These are phyloP conservation scores for Tetraselmis chui DNA, from an alignment of 139 green algal species.

Conservation along the genomic window DNA sequence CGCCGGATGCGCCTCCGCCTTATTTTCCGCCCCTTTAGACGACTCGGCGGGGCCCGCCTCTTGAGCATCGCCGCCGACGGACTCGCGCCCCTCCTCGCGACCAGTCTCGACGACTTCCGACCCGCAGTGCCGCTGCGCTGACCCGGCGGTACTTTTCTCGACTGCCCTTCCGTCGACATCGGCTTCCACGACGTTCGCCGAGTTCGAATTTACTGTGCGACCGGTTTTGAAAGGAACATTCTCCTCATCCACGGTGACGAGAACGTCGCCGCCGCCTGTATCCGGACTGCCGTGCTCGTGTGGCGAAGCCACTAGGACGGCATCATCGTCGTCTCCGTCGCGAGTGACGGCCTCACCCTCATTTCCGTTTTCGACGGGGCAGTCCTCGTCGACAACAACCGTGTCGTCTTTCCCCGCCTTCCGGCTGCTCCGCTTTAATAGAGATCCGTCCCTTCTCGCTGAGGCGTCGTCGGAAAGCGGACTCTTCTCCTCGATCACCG, in stretches of 20 bases:
- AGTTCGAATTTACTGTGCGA: not conserved
- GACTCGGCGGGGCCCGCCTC: not conserved
- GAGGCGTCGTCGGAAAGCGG: not conserved
- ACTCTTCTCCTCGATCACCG: no score
- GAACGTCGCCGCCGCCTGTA: not conserved
- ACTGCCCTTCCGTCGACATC: not conserved
- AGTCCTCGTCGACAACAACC: not conserved
- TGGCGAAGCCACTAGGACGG: not conserved
- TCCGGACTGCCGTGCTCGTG: not conserved
- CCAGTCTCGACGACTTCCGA: no score
- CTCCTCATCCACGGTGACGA: not conserved
- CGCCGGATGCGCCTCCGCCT: not conserved
- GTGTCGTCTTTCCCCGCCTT: not conserved
- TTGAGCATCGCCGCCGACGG: no score
- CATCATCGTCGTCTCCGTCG: not conserved
- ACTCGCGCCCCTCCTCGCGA: no score
- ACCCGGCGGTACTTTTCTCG: not conserved
- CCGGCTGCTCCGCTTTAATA: not conserved
- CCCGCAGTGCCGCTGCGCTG: not conserved
- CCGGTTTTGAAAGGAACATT: not conserved
- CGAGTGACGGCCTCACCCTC: not conserved
- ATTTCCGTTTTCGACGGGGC: not conserved
- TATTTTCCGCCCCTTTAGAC: not conserved
- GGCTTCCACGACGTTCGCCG: not conserved
- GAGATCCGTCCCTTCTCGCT: not conserved